Base-by-base conservation (phyloP, 805 yeast species). In the Candida peoriensis region DNA sequence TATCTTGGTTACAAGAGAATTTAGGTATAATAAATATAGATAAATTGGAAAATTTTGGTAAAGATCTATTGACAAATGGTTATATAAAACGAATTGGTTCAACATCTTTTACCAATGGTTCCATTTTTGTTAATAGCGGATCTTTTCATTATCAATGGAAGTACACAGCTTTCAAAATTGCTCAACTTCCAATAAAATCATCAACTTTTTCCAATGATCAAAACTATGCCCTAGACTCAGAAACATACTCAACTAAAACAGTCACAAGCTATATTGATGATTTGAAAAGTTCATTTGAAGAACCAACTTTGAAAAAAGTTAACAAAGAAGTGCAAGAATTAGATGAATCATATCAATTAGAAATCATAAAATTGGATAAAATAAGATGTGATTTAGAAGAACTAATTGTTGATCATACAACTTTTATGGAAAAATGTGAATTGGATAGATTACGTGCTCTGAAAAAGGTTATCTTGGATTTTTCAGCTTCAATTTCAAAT, bases 341-440 rank as follows among this genome's bases (percentile, higher is more conserved):
- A 21, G 93, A 86, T 50, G 48, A 57, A 13, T 65, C 65, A 37
- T 81, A 81, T 57, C 71, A 64, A 38, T 63, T 63, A 29, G 68
- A 71, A 33, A 78, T 84, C 8, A 57, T 63, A 29, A 72, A 69
- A 25, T 64, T 84, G 43, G 96, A 86, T 51, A 64, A 67, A 28
- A 57, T 74, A 11, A 68, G 95, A 39, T 81, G 93, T 55, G 77
- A 76, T 30, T 66, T 84, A 30, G 95, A 87, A 56, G 90, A 82
- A 50, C 54, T 72, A 22, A 66, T 81, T 37, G 71, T 81, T 55
- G 89, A 81, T 46, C 89, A 83, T 51, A 63, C 81, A 33, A 60
- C 78, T 16, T 84, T 81, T 54, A 76, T 86, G 84, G 90, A 85
- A 54, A 73, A 78, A 48, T 85, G 93, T 61, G 95, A 86, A 59